phyloP scores from a whole-genome alignment of 352 stramenopile species.

The Phytophthora colocasiae region DNA sequence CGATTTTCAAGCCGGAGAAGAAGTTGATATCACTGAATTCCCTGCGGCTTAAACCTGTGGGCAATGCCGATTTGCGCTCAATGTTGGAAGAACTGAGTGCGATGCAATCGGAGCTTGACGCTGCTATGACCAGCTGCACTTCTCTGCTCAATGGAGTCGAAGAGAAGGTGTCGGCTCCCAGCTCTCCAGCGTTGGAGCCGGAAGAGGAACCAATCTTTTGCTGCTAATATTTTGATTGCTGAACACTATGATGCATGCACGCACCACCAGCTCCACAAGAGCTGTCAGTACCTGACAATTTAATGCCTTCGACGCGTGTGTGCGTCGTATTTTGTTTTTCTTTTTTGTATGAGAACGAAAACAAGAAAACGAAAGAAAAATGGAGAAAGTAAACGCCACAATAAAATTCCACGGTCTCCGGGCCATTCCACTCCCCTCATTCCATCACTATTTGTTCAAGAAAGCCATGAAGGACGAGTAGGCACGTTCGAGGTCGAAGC shows the following conservation, averaged over 20 bases:
- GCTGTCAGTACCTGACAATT: constrained; percentile 22
- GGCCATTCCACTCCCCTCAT: constrained; percentile 15
- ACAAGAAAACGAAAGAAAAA: constrained; percentile 34
- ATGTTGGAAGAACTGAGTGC: constrained; percentile 53
- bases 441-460: constrained; percentile 70
- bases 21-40: constrained; percentile 26
- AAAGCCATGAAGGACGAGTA: constrained; percentile 96
- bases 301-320: constrained; percentile 18
- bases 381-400: constrained; percentile 32
- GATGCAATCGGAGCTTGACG: constrained; percentile 45
- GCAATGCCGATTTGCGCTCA: constrained; percentile 39
- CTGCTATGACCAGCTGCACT: constrained; percentile 43
- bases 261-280: constrained; percentile 3
- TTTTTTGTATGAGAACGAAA: constrained; percentile 38
- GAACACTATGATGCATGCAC: constrained; percentile 20
- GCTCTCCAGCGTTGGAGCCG: constrained; percentile 21
- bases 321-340: constrained; percentile 35
- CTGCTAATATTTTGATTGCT: constrained; percentile 41
- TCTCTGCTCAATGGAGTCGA: constrained; percentile 29
- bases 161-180: constrained; percentile 14
- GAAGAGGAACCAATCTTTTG: constrained; percentile 42
- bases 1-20: constrained; percentile 35
- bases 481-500: constrained; percentile 95
- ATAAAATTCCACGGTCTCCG: constrained; percentile 36
- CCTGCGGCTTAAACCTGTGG: constrained; percentile 29